Evolutionary conservation across 1,139 yeast species (phyloP).

Genomic region (Geotrichum bryndzae): DNA sequence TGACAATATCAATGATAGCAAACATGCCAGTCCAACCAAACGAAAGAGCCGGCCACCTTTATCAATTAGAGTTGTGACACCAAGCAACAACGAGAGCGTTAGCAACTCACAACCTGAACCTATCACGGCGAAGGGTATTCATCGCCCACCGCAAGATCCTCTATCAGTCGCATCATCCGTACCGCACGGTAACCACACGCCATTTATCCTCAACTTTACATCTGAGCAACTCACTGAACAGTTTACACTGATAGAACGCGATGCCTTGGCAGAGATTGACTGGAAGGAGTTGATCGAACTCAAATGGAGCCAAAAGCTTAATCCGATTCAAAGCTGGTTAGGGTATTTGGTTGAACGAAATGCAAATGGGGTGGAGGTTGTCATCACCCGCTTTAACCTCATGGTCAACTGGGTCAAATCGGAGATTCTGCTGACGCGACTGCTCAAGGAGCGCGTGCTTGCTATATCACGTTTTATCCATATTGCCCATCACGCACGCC

Average conservation of each 20-base stretch:
- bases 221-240: constrained; percentile 67
- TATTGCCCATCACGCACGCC: constrained; percentile 59
- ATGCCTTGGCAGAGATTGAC: constrained; percentile 75
- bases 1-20: background rate
- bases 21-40: background rate
- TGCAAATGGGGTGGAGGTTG: constrained; percentile 65
- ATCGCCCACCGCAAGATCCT: constrained; percentile 10
- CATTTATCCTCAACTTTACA: constrained; percentile 69
- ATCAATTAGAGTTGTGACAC: background rate
- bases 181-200: constrained; percentile 48
- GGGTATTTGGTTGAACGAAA: constrained; percentile 62
- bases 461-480: constrained; percentile 78
- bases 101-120: background rate
- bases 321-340: constrained; percentile 82
- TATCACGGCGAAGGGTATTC: background rate
- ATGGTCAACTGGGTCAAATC: constrained; percentile 88
- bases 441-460: constrained; percentile 52
- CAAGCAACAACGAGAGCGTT: background rate
- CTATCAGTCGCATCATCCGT: constrained; percentile 15
- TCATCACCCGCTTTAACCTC: constrained; percentile 80
- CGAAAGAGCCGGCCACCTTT: background rate
- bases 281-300: constrained; percentile 86
- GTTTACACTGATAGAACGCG: constrained; percentile 79
- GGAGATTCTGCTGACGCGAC: constrained; percentile 67
- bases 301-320: constrained; percentile 60